Evolutionary conservation across 1,284 basidiomycete species (phyloP), one percentile per base, ranked within the genome.

Genomic region (Prillingera fragicola): DNA sequence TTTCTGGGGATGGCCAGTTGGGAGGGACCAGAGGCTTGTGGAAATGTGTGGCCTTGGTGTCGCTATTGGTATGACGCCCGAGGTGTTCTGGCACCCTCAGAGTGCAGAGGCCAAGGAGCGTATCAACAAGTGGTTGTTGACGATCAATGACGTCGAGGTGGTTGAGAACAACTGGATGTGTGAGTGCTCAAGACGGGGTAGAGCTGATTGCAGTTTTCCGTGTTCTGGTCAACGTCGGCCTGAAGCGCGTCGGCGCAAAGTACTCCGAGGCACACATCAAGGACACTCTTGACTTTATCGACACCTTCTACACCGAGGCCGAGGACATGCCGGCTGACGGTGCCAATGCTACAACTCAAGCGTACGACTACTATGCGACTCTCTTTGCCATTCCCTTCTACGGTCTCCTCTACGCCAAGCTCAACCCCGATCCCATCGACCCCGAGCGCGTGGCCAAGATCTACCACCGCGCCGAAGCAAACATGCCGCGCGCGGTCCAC

Each of bases 381-480:
- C 57, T 56, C 4, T 62, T 60, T 39, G 57, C 60, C 18, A 62
- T 62, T 39, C 58, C 57, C 8, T 60, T 57, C 41, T 40, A 22
- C 45, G 50, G 13, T 38, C 33, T 63, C 39, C 45, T 52, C 19
- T 60, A 54, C 44, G 50, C 58, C 65, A 19, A 32, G 26, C 43
- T 65, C 79, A 50, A 67, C 67, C n/a, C n/a, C n/a, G 28, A 65
- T 75, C 78, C 9, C 70, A 82, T 17, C 70, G 55, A 60, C 40
- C 48, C 55, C 6, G 43, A 36, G n/a, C 50, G 55, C 26, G 55
- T 50, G 8, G 38, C 29, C 33, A 41, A 33, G 19, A 56, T 43
- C 41, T 32, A 54, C 9, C 27, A 48, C 19, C 33, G 55, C 22
- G 56, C 58, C 0, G 35, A 31, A 6, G 43, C 41, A 9, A 59